Conservation (phyloP, 306 rosid species). For the Myrica gale region DNA sequence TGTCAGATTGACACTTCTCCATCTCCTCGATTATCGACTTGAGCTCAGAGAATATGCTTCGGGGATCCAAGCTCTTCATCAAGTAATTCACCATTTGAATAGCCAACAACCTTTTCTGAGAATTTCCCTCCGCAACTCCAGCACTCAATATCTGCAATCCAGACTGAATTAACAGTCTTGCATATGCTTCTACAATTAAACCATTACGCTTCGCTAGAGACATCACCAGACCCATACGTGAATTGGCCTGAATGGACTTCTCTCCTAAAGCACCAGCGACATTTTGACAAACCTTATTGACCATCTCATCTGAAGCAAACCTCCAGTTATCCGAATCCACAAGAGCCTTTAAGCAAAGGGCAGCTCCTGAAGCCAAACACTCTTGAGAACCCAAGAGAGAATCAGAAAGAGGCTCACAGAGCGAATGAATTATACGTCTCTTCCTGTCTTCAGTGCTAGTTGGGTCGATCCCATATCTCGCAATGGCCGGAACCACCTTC, state of each 20-base stretch:
- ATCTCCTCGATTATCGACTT: slow-evolving; percentile 67
- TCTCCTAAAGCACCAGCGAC: slow-evolving; percentile 76
- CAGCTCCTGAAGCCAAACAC: slow-evolving; percentile 75
- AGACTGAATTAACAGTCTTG: slow-evolving; percentile 64
- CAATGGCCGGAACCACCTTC: slow-evolving; percentile 79
- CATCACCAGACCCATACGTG: slow-evolving; percentile 81
- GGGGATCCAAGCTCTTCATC: slow-evolving; percentile 72
- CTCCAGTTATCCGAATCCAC: slow-evolving; percentile 93
- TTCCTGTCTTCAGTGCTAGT: slow-evolving; percentile 71
- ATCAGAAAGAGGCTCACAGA: slow-evolving; percentile 72
- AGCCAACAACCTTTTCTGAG: slow-evolving; percentile 68
- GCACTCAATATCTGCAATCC: slow-evolving; percentile 57
- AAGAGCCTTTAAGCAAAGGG: slow-evolving; percentile 81
- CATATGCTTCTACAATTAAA: slow-evolving; percentile 78
- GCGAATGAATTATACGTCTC: slow-evolving; percentile 57
- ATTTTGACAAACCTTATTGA: slow-evolving; percentile 78
- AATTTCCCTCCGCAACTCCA: slow-evolving; percentile 62
- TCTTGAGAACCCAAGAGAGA: slow-evolving; percentile 72
- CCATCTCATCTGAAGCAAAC: slow-evolving; percentile 80
- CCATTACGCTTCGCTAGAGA: slow-evolving; percentile 78
- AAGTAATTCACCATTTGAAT: slow-evolving; percentile 80
- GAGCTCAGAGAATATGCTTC: slow-evolving; percentile 75
- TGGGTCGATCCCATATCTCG: slow-evolving; percentile 87
- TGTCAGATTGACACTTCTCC: slow-evolving; percentile 74
- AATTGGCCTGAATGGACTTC: slow-evolving; percentile 63